These are phyloP conservation scores for Metrosideros polymorpha DNA, from an alignment of 441 rosid genomes.

Conservation along the genomic window DNA sequence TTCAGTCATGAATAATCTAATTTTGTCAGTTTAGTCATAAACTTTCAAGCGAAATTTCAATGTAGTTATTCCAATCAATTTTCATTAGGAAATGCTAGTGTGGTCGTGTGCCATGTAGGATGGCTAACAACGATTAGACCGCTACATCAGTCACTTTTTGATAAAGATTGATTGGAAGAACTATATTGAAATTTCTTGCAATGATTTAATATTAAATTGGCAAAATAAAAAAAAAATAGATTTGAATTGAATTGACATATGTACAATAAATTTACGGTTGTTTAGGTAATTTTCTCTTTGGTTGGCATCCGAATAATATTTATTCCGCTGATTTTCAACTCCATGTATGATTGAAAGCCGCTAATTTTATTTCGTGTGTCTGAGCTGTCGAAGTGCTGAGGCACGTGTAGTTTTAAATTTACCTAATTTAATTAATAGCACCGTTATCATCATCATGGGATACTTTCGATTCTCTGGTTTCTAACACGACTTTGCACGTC, in stretches of 20 bases:
- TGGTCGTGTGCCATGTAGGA: accelerated
- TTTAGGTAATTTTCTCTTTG: accelerated
- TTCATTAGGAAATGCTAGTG: accelerated
- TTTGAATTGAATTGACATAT: accelerated
- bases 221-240: neutral
- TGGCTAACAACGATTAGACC: accelerated
- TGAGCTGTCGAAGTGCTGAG: neutral
- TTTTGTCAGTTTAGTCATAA: accelerated
- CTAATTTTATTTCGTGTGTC: neutral
- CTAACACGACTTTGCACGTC: neutral
- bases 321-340: neutral
- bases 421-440: neutral
- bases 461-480: neutral
- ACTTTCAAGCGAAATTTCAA: accelerated
- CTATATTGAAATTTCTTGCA: accelerated
- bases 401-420: no score
- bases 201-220: neutral
- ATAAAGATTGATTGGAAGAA: accelerated
- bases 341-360: neutral
- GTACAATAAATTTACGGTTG: accelerated
- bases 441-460: neutral
- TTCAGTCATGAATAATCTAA: accelerated
- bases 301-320: no score
- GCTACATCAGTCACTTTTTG: accelerated
- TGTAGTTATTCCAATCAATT: accelerated